Evolutionary conservation across 805 yeast species (phyloP).

Genomic region (Blastobotrys americana): DNA sequence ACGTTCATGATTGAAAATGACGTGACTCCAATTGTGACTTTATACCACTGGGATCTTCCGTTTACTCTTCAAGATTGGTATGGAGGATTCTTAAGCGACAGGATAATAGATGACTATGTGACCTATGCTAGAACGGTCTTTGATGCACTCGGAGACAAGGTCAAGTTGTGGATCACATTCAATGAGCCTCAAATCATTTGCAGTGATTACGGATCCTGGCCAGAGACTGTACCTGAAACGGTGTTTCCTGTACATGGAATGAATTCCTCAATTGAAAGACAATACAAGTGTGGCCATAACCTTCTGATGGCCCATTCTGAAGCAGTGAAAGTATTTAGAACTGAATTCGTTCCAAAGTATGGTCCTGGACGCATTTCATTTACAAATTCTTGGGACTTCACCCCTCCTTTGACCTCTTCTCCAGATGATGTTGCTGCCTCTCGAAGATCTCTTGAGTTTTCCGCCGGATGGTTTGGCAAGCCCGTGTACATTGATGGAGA

Average conservation of each 20-base stretch:
- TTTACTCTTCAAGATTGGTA: conserved; percentile 18
- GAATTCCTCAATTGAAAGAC: not conserved
- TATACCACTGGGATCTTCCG: conserved; percentile 33
- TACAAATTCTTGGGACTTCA: conserved; percentile 27
- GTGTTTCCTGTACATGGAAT: conserved; percentile 22
- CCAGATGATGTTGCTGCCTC: conserved; percentile 28
- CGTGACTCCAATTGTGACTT: conserved; percentile 28
- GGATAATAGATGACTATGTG: conserved; percentile 30
- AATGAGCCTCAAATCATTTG: conserved; percentile 29
- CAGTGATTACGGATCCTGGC: conserved; percentile 15
- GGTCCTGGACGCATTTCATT: conserved; percentile 28
- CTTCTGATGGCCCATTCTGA: conserved; percentile 26
- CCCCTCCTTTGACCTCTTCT: conserved; percentile 24
- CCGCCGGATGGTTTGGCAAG: conserved; percentile 27
- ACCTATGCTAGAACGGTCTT: conserved; percentile 30
- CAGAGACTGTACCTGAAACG: conserved; percentile 20
- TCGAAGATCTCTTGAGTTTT: conserved; percentile 24
- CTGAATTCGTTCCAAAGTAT: conserved; percentile 21
- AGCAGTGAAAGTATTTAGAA: conserved; percentile 24
- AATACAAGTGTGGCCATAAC: conserved; percentile 17
- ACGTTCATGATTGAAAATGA: conserved; percentile 24
- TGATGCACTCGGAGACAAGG: conserved; percentile 29
- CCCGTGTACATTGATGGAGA: conserved; percentile 31
- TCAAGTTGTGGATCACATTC: conserved; percentile 29
- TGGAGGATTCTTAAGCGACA: conserved; percentile 24